Evolutionary conservation across 306 rosid genomes (phyloP).

Genomic region (Dalbergia cochinchinensis): DNA sequence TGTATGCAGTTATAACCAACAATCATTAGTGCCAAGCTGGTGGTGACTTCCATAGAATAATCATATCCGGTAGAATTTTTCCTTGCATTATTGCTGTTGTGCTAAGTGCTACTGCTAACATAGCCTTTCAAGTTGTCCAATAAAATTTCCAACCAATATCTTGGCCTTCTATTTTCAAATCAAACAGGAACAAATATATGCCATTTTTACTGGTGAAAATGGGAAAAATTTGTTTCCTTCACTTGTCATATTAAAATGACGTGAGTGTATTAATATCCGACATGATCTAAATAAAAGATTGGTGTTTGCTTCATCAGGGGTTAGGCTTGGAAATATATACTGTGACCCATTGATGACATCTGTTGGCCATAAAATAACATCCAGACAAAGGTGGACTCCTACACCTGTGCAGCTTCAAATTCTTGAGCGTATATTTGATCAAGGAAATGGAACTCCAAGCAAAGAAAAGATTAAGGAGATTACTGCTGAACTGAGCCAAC

Average conservation of each 20-base stretch:
- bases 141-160: conserved; percentile 1
- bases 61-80: background rate
- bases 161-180: background rate
- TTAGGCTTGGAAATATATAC: conserved; percentile 81
- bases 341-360: conserved; percentile 85
- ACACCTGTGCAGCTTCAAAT: conserved; percentile 88
- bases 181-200: background rate
- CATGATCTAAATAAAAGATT: conserved; percentile 26
- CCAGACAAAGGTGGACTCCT: conserved; percentile 99
- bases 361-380: conserved; percentile 83
- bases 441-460: conserved; percentile 94
- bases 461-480: conserved; percentile 96
- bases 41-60: background rate
- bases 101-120: background rate
- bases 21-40: background rate
- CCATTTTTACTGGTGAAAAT: background rate
- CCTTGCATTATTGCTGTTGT: background rate
- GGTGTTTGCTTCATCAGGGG: conserved; percentile 64
- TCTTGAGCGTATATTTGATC: conserved; percentile 87
- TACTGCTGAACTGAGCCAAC: conserved; percentile 84
- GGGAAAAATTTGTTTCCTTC: conserved; percentile 2
- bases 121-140: background rate
- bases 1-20: background rate
- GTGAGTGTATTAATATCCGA: background rate
- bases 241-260: background rate